Evolutionary conservation across 106 monocot species (phyloP).

Genomic region (Acanthochlamys bracteata): DNA sequence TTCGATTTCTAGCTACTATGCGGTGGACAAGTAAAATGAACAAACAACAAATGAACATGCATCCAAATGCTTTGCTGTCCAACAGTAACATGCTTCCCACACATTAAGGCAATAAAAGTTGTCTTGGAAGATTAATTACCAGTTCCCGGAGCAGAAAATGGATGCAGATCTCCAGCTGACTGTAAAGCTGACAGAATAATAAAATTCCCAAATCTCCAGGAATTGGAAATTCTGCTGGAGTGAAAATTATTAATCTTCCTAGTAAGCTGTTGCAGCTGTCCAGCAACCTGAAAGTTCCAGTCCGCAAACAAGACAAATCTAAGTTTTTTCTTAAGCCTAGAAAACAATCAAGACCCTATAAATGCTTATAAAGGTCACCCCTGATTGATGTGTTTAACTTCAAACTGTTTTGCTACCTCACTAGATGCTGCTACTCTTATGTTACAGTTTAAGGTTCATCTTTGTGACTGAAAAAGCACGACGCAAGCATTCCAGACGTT

Average conservation of each 20-base stretch:
- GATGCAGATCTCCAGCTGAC: too few species aligned
- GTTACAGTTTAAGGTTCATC: too few species aligned
- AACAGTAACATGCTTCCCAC: neutral
- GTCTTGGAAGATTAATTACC: too few species aligned
- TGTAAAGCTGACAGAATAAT: neutral
- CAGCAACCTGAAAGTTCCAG: neutral
- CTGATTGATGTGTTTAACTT: too few species aligned
- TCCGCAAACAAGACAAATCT: neutral
- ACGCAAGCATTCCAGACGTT: neutral
- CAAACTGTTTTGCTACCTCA: too few species aligned
- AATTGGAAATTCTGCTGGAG: neutral
- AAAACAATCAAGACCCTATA: too few species aligned
- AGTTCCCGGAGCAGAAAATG: too few species aligned
- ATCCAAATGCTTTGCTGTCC: neutral
- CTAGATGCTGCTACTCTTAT: too few species aligned
- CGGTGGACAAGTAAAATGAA: neutral
- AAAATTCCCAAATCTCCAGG: neutral
- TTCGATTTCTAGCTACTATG: neutral
- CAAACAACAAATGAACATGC: neutral
- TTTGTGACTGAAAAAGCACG: neutral
- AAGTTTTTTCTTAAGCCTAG: too few species aligned
- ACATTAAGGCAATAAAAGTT: conserved; percentile 3
- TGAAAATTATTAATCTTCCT: neutral
- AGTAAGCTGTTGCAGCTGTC: neutral
- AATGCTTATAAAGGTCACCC: too few species aligned